phyloP scores from a whole-genome alignment of 2,329 filamentous ascomycete genomes.

The Cordyceps cicadae region DNA sequence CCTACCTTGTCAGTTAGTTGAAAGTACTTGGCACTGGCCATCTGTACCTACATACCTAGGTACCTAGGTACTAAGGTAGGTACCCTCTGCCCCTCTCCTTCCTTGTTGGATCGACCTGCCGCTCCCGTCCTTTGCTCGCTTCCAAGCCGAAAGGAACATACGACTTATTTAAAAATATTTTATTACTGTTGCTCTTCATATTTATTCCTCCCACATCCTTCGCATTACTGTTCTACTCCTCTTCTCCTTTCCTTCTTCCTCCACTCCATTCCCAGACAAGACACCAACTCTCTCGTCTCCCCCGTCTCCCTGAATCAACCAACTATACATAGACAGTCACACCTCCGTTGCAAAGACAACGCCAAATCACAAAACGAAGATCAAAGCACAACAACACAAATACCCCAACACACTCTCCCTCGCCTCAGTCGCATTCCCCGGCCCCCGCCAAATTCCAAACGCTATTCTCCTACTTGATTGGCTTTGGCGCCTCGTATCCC shows the following conservation, averaged over 20 bases:
- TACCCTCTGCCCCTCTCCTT: neutral
- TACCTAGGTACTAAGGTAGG: too few species aligned
- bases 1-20: too few species aligned
- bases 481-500: neutral
- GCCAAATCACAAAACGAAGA: neutral
- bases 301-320: neutral
- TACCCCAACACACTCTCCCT: neutral
- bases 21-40: too few species aligned
- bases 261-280: neutral
- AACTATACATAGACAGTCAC: too few species aligned
- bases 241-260: neutral
- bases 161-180: neutral
- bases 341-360: neutral
- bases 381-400: neutral
- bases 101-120: neutral
- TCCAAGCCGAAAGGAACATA: neutral
- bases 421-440: neutral
- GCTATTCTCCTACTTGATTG: neutral
- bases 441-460: neutral
- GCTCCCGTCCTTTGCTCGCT: neutral
- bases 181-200: neutral
- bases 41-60: too few species aligned
- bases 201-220: neutral
- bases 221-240: neutral
- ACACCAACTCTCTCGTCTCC: neutral